phyloP scores from a whole-genome alignment of 257 asterid genomes.

The Pogostemon cablin region DNA sequence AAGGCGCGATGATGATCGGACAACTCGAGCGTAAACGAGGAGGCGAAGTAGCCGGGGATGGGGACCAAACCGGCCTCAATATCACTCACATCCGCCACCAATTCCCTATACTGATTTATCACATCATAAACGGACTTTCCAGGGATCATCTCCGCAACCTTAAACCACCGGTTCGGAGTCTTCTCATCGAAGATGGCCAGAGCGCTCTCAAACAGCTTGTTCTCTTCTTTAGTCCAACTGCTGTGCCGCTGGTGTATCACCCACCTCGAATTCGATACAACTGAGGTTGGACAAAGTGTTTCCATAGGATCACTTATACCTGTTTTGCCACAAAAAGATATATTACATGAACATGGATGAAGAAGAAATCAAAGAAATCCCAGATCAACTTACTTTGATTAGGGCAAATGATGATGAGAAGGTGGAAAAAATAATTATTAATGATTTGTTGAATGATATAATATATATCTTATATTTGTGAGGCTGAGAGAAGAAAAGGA shows the following conservation, averaged over 20 bases:
- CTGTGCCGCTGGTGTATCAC: conserved; percentile 41
- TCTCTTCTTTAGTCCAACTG: conserved; percentile 84
- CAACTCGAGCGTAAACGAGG: conserved; percentile 63
- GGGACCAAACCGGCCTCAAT: conserved; percentile 87
- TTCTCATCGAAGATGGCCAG: conserved; percentile 72
- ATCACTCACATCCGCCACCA: conserved; percentile 70
- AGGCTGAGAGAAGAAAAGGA: conserved; percentile 12
- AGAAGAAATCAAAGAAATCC: no score
- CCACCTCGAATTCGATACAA: conserved; percentile 45
- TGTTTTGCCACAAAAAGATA: neutral
- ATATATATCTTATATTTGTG: neutral
- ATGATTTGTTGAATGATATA: conserved; percentile 12
- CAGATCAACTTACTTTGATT: neutral
- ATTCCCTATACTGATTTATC: conserved; percentile 65
- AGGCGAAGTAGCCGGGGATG: conserved; percentile 55
- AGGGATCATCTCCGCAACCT: conserved; percentile 74
- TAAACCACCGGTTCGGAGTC: conserved; percentile 75
- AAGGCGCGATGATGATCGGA: conserved; percentile 45
- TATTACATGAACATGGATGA: neutral
- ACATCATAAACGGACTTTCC: conserved; percentile 78
- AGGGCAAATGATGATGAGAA: neutral
- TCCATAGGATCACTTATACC: conserved; percentile 45
- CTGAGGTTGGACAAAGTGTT: conserved; percentile 51
- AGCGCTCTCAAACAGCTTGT: conserved; percentile 80
- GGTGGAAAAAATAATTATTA: neutral